phyloP scores from a whole-genome alignment of 1,139 yeast species.

The Zygoascus meyerae region DNA sequence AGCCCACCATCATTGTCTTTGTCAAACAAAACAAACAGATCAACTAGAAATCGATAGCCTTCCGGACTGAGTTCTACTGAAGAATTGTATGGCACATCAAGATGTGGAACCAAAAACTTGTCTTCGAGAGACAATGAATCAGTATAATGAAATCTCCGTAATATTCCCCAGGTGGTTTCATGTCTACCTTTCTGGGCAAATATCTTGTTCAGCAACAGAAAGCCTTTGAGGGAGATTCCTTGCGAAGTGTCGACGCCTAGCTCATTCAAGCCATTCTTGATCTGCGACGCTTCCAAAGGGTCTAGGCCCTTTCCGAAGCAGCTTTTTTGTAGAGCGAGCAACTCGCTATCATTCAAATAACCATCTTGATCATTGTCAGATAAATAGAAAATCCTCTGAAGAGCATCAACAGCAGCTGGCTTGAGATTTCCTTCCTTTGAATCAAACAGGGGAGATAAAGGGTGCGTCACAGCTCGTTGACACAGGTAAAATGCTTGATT shows the following conservation, averaged over 20 bases:
- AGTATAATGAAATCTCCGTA: conserved; percentile 82
- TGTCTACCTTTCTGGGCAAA: conserved; percentile 91
- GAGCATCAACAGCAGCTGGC: conserved; percentile 68
- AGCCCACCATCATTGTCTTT: conserved; percentile 95
- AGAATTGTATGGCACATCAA: conserved; percentile 70
- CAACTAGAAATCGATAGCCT: conserved; percentile 91
- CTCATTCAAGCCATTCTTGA: conserved; percentile 37
- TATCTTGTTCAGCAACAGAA: conserved; percentile 64
- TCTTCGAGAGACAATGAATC: conserved; percentile 83
- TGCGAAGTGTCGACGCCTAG: conserved; percentile 21
- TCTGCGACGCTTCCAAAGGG: conserved; percentile 44
- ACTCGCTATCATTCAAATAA: conserved; percentile 60
- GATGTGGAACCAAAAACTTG: conserved; percentile 62
- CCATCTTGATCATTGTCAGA: conserved; percentile 93
- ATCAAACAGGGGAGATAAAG: conserved; percentile 89
- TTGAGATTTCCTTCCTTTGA: conserved; percentile 82
- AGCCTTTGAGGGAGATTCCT: conserved; percentile 72
- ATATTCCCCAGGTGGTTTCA: conserved; percentile 93
- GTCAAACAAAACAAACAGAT: conserved; percentile 78
- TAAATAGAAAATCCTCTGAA: conserved; percentile 73
- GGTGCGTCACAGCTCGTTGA: conserved; percentile 86
- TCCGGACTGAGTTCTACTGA: conserved; percentile 89
- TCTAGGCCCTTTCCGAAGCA: conserved; percentile 65
- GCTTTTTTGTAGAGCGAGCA: conserved; percentile 59
- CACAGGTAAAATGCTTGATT: conserved; percentile 84